A percentile compares a stretch with the other conserved stretches of the same genome.
These are phyloP conservation scores for Prunus salicina DNA, from an alignment of 306 rosid species.

Conservation along the genomic window DNA sequence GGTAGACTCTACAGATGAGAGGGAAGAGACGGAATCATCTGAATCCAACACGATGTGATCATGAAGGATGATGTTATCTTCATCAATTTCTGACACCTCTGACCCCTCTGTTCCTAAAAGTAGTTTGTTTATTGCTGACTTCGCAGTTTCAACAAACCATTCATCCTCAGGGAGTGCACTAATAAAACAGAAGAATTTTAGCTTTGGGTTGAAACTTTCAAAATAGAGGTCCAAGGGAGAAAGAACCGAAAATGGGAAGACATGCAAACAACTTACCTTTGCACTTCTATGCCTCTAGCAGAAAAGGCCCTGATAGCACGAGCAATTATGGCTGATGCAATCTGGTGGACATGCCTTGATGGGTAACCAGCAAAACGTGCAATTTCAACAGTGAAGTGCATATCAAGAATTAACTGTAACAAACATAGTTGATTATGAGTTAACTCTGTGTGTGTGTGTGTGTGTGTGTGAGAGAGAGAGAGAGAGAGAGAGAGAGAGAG, in stretches of 20 bases:
- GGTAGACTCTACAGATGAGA: constrained; percentile 56
- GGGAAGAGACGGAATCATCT: constrained; percentile 70
- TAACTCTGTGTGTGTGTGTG: neutral
- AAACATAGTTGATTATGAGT: constrained; percentile 8
- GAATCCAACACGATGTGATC: constrained; percentile 59
- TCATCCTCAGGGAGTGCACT: constrained; percentile 95
- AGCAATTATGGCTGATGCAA: constrained; percentile 84
- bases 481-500: neutral
- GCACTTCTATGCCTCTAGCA: constrained; percentile 74
- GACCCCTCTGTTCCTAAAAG: constrained; percentile 74
- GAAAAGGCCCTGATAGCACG: constrained; percentile 92
- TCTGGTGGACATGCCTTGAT: constrained; percentile 83
- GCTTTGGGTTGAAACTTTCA: constrained; percentile 2
- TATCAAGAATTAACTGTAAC: constrained; percentile 87
- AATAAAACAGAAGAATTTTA: constrained; percentile 24
- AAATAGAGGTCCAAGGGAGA: neutral
- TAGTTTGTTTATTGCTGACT: constrained; percentile 72
- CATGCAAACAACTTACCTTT: constrained; percentile 48
- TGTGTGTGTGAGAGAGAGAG: too few species aligned
- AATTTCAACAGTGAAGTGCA: constrained; percentile 98
- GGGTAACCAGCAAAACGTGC: constrained; percentile 92
- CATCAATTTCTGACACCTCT: constrained; percentile 69
- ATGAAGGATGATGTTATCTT: constrained; percentile 59
- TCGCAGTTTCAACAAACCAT: constrained; percentile 93
- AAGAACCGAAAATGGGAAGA: neutral